These are phyloP conservation scores for Fagopyrum tataricum DNA, from an alignment of 148 eudicot species.

Conservation along the genomic window DNA sequence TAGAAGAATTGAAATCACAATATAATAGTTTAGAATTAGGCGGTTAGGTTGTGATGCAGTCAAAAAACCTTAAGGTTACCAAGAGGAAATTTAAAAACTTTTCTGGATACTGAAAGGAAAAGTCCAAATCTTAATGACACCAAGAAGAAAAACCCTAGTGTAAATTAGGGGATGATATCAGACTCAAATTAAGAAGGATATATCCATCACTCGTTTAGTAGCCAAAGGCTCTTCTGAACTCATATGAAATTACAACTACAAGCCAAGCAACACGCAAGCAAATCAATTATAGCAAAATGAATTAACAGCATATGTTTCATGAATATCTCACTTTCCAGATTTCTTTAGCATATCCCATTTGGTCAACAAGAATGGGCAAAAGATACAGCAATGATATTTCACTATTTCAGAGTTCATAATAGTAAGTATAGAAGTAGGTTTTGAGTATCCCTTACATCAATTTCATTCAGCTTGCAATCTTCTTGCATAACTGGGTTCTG, in stretches of 20 bases:
- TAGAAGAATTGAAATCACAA: too few relatives aligned
- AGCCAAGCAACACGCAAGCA: not conserved
- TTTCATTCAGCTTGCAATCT: constrained; percentile 22
- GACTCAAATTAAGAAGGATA: not conserved
- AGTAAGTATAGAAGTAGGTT: not conserved
- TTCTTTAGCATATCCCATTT: not conserved
- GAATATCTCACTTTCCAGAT: not conserved
- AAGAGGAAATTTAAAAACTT: too few relatives aligned
- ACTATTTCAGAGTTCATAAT: not conserved
- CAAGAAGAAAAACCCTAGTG: too few relatives aligned
- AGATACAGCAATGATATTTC: not conserved
- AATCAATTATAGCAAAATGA: not conserved
- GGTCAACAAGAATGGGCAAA: not conserved
- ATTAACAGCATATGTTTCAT: not conserved
- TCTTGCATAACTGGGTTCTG: constrained; percentile 49
- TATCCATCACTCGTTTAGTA: not conserved
- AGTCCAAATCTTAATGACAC: too few relatives aligned
- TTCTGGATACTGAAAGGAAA: too few relatives aligned
- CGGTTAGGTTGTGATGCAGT: too few relatives aligned
- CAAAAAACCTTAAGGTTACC: too few relatives aligned
- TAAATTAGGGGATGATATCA: not conserved
- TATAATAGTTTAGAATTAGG: too few relatives aligned
- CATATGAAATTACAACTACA: not conserved
- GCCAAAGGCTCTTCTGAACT: not conserved
- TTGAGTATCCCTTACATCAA: constrained; percentile 12